Evolutionary conservation across 169 alveolate genomes (phyloP), one percentile per base, ranked within the genome.

Genomic region (Eimeria necatrix): DNA sequence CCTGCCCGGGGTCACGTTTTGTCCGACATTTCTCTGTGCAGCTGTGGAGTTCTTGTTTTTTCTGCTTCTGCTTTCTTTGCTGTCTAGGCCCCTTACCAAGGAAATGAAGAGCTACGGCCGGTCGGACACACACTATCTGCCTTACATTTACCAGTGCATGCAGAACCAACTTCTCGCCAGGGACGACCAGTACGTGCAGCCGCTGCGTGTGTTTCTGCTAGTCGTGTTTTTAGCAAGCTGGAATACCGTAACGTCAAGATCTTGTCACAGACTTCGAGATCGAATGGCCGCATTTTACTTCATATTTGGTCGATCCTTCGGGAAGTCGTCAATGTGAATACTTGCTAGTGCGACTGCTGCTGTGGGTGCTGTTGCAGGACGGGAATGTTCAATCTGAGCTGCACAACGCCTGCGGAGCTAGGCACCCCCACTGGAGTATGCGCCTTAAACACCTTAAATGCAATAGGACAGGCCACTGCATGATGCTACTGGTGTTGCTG

Each of bases 61-160:
- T 26, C 74, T 51, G 91, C 22, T 85, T 78, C 93, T 59, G 68
- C 49, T 61, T 53, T 48, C 32, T 26, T 70, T 70, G 18, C 68
- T 53, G 22, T 76, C n/a, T 71, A 97, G 99, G 87, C 99, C 99
- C 16, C 76, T 98, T 53, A 85, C 98, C 12, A 96, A 96, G 81
- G 99, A 97, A 41, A 96, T 98, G 98, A 93, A 97, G 22, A 95
- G 96, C 68, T 98, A 98, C 96, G 99, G 99, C 46, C 97, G 99
- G 74, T 94, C 96, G 80, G 99, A 98, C 96, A 98, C 99, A 20
- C 99, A 98, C 94, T 98, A 97, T 96, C 92, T 98, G 88, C 98
- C 97, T 6, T 97, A 97, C 83, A 96, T 86, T 49, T 86, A 46
- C 70, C 93, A 61, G 52, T 61, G 73, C 84, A 61, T 68, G 85